Evolutionary conservation across 1,139 yeast genomes (phyloP).

Genomic region (Saccharomycopsis hybrid): DNA sequence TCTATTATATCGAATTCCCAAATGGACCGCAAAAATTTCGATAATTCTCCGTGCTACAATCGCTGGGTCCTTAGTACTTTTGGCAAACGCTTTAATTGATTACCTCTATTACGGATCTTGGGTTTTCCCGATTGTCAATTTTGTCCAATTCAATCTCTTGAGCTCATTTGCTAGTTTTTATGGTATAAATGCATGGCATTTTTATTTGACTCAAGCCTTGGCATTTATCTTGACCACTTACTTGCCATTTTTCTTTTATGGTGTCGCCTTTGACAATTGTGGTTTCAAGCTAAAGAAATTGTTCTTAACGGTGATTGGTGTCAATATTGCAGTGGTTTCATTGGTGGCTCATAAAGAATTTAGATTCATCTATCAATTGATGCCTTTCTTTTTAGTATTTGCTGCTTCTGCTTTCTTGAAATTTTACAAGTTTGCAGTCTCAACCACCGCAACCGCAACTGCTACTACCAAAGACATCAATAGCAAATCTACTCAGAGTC

Average conservation of each 20-base stretch:
- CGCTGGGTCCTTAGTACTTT: constrained; percentile 29
- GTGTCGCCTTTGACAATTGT: constrained; percentile 28
- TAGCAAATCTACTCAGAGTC: background rate
- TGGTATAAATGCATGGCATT: constrained; percentile 82
- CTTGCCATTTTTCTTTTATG: constrained; percentile 52
- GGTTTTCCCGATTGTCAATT: constrained; percentile 62
- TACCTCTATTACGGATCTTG: constrained; percentile 49
- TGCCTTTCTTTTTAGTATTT: constrained; percentile 57
- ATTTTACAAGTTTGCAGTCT: constrained; percentile 12
- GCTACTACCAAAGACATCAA: background rate
- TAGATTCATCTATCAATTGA: constrained; percentile 80
- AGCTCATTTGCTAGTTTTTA: constrained; percentile 74
- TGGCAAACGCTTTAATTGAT: constrained; percentile 43
- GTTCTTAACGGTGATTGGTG: constrained; percentile 27
- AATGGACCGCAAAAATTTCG: background rate
- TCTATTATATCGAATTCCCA: constrained; percentile 27
- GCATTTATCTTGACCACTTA: constrained; percentile 68
- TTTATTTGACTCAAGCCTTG: constrained; percentile 74
- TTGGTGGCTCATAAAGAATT: constrained; percentile 79
- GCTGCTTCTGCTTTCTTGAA: constrained; percentile 31
- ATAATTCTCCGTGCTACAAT: constrained; percentile 25
- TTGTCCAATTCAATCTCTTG: constrained; percentile 68
- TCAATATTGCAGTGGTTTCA: constrained; percentile 53
- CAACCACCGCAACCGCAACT: background rate
- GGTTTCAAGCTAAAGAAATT: constrained; percentile 19